Evolutionary conservation across 352 stramenopile species (phyloP).

Genomic region (Phytophthora tentaculata): DNA sequence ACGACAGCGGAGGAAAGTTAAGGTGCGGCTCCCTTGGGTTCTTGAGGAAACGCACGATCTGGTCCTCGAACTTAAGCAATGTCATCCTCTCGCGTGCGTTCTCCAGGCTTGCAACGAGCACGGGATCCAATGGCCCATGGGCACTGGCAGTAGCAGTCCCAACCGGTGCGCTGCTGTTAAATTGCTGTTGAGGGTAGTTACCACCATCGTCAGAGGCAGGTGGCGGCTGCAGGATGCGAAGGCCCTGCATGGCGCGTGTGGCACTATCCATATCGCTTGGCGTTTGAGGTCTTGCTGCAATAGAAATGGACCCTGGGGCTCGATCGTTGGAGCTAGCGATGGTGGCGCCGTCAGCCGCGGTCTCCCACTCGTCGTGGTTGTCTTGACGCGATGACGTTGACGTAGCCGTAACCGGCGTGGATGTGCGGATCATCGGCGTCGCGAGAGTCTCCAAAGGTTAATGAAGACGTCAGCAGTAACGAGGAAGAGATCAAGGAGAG

Average conservation of each 20-base stretch:
- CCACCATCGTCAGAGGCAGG: slow-evolving; percentile 55
- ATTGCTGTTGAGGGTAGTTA: slow-evolving; percentile 45
- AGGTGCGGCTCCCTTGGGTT: slow-evolving; percentile 70
- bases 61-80: slow-evolving; percentile 87
- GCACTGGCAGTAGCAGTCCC: slow-evolving; percentile 68
- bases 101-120: slow-evolving; percentile 79
- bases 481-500: neutral
- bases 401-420: slow-evolving; percentile 5
- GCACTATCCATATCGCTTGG: slow-evolving; percentile 27
- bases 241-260: slow-evolving; percentile 34
- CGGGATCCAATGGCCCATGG: slow-evolving; percentile 71
- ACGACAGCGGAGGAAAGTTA: slow-evolving; percentile 84
- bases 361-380: slow-evolving; percentile 55
- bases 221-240: slow-evolving; percentile 50
- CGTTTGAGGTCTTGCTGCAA: slow-evolving; percentile 14
- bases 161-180: slow-evolving; percentile 37
- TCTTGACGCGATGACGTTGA: slow-evolving; percentile 12
- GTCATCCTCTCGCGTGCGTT: slow-evolving; percentile 83
- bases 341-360: slow-evolving; percentile 15
- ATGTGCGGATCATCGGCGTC: slow-evolving; percentile 37
- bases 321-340: slow-evolving; percentile 7
- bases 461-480: neutral
- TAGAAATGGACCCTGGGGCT: slow-evolving; percentile 11
- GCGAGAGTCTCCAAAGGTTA: slow-evolving; percentile 17
- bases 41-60: slow-evolving; percentile 85